phyloP scores from a whole-genome alignment of 176 grass and related monocot species.

The Aegilops sharonensis region DNA sequence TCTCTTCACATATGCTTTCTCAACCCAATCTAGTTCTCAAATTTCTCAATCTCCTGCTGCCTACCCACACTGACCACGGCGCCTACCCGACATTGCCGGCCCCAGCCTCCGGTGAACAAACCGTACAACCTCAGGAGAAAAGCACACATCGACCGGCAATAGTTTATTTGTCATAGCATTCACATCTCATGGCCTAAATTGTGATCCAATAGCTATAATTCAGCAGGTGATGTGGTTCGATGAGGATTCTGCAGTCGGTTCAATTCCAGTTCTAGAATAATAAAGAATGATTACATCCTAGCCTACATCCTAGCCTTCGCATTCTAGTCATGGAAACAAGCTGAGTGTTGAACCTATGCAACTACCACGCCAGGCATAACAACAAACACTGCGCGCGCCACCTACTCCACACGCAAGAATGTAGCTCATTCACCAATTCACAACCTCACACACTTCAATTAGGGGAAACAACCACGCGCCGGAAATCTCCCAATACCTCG shows the following conservation, averaged over 20 bases:
- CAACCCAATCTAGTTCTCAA: too few species aligned
- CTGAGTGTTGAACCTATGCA: neutral
- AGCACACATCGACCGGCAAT: neutral
- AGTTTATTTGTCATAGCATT: neutral
- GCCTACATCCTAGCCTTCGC: too few species aligned
- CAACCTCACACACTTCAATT: neutral
- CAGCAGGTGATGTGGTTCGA: neutral
- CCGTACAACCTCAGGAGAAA: neutral
- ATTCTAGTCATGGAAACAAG: neutral
- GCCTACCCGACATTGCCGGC: too few species aligned
- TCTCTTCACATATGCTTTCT: too few species aligned
- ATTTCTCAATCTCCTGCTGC: too few species aligned
- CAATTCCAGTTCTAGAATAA: neutral
- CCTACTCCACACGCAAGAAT: neutral
- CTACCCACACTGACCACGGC: too few species aligned
- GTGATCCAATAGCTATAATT: neutral
- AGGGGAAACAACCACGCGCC: neutral
- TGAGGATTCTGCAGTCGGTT: neutral
- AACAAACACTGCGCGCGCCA: neutral
- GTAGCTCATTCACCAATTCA: neutral
- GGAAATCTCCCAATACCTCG: constrained; percentile 39
- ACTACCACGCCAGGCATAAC: neutral
- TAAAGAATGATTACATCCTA: too few species aligned
- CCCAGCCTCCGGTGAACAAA: too few species aligned
- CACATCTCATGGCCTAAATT: neutral